Evolutionary conservation across 495 filamentous ascomycete species (phyloP).

Genomic region (Penicillium coprophilum): DNA sequence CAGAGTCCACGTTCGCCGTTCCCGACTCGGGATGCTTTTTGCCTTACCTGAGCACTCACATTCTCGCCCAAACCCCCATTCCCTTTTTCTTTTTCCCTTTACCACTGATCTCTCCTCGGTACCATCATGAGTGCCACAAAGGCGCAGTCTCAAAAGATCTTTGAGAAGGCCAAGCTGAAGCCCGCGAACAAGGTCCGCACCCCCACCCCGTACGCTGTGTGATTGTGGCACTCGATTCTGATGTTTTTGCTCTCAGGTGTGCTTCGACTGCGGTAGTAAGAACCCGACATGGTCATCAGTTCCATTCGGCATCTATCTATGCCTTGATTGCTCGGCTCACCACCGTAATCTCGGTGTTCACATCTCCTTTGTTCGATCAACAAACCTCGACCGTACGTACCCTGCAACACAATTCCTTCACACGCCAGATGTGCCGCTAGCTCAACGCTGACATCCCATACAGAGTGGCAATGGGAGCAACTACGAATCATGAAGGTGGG

Average conservation of each 20-base stretch:
- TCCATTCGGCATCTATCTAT: conserved; percentile 95
- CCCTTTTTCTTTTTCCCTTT: conserved; percentile 10
- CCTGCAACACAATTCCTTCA: neutral
- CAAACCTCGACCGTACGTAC: conserved; percentile 91
- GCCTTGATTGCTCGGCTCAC: conserved; percentile 92
- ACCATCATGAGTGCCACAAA: conserved; percentile 82
- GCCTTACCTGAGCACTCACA: conserved; percentile 18
- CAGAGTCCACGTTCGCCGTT: conserved; percentile 34
- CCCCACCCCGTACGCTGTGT: conserved; percentile 22
- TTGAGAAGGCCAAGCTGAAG: conserved; percentile 94
- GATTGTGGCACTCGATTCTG: conserved; percentile 18
- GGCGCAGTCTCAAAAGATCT: conserved; percentile 92
- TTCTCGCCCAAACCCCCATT: conserved; percentile 4
- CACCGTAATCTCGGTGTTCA: conserved; percentile 91
- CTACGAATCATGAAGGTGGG: conserved; percentile 97
- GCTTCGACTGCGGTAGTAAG: conserved; percentile 95
- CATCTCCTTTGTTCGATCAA: conserved; percentile 97
- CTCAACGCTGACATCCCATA: conserved; percentile 19
- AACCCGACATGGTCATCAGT: conserved; percentile 99
- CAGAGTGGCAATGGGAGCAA: conserved; percentile 99
- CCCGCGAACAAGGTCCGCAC: conserved; percentile 83
- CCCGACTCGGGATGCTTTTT: conserved; percentile 20
- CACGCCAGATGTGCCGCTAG: neutral
- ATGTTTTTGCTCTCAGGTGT: conserved; percentile 60
- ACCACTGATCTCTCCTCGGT: conserved; percentile 7